These are phyloP conservation scores for Cenococcum geophilum DNA, from an alignment of 495 filamentous ascomycete species.

Conservation along the genomic window DNA sequence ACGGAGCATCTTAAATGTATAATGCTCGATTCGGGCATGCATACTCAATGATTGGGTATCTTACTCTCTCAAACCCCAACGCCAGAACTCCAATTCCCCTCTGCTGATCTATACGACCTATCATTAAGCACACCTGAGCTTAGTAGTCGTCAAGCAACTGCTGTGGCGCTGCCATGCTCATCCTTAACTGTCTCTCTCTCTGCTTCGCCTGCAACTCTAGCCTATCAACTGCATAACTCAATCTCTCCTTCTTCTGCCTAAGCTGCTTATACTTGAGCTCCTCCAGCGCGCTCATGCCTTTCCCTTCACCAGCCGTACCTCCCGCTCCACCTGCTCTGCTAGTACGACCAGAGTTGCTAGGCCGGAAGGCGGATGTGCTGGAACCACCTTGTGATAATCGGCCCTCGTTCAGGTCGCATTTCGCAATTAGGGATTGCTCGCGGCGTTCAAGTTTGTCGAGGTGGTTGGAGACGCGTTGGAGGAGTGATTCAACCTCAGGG, in stretches of 20 bases:
- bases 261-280: constrained; percentile 57
- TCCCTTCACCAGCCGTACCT: constrained; percentile 14
- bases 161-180: constrained; percentile 60
- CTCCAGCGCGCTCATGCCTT: constrained; percentile 37
- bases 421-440: constrained; percentile 62
- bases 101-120: background rate
- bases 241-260: constrained; percentile 67
- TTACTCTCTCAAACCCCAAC: background rate
- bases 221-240: constrained; percentile 70
- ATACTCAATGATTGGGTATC: background rate
- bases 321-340: constrained; percentile 7
- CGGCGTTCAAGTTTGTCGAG: constrained; percentile 68
- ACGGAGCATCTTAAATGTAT: no score
- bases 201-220: constrained; percentile 58
- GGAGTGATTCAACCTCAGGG: constrained; percentile 63
- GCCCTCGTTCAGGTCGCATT: constrained; percentile 65
- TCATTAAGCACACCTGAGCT: no score
- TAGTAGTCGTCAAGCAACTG: constrained; percentile 22
- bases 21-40: no score
- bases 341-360: constrained; percentile 13
- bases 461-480: constrained; percentile 58
- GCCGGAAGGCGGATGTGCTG: constrained; percentile 19
- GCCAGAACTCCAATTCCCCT: background rate
- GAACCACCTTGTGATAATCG: constrained; percentile 44
- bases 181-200: constrained; percentile 68